Percentiles rank a stretch among this genome's conserved stretches.
Evolutionary conservation across 2,329 filamentous ascomycete genomes (phyloP).

Genomic region (Golovinomyces cichoracearum): DNA sequence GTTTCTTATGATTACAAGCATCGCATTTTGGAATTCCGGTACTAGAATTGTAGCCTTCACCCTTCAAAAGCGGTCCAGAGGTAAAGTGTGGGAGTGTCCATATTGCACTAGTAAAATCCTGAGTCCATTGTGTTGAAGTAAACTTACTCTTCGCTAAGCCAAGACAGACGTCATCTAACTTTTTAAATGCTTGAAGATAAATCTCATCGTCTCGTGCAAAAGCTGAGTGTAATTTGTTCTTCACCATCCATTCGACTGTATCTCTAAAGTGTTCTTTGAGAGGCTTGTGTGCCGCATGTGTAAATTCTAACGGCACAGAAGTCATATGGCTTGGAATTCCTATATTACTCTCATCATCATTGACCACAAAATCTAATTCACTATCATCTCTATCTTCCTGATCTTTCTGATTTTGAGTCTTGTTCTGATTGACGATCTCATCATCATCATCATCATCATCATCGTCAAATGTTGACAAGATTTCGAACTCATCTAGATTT

Average conservation of each 20-base stretch:
- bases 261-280: constrained; percentile 47
- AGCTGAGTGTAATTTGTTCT: constrained; percentile 48
- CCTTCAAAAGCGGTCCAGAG: constrained; percentile 3
- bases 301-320: constrained; percentile 43
- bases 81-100: constrained; percentile 34
- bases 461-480: constrained; percentile 25
- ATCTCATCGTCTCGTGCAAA: constrained; percentile 37
- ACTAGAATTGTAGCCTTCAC: constrained; percentile 21
- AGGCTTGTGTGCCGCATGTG: constrained; percentile 36
- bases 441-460: constrained; percentile 4
- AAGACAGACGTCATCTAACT: constrained; percentile 43
- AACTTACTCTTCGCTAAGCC: constrained; percentile 46
- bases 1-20: constrained; percentile 39
- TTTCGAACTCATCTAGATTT: constrained; percentile 13
- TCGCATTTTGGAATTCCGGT: constrained; percentile 17
- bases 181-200: constrained; percentile 42
- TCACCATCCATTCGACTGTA: constrained; percentile 57
- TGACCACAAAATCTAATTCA: constrained; percentile 31
- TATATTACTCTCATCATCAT: constrained; percentile 30
- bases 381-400: constrained; percentile 10
- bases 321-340: constrained; percentile 24
- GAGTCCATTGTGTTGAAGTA: constrained; percentile 42
- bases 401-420: constrained; percentile 1
- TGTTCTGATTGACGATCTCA: not conserved
- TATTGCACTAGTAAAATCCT: constrained; percentile 38